Evolutionary conservation across 1,139 yeast species (phyloP).

Genomic region (Suhomyces guaymorum): DNA sequence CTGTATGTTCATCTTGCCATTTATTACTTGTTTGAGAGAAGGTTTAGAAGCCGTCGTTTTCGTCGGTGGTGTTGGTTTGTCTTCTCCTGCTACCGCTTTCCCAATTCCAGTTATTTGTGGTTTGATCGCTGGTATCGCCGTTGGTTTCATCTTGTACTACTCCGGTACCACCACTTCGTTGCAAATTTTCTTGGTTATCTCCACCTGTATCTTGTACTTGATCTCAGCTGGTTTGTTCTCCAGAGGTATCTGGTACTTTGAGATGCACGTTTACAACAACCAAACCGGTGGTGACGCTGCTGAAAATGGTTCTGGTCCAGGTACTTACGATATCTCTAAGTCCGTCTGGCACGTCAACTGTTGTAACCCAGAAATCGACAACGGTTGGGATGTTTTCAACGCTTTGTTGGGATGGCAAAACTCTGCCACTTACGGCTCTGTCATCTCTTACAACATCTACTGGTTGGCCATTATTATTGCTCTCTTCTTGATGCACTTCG

Average conservation of each 20-base stretch:
- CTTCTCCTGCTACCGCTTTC: constrained; percentile 39
- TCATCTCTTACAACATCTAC: constrained; percentile 28
- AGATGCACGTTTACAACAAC: constrained; percentile 60
- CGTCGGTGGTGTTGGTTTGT: constrained; percentile 50
- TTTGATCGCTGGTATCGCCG: constrained; percentile 34
- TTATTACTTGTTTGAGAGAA: constrained; percentile 47
- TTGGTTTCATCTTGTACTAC: constrained; percentile 40
- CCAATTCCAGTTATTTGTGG: constrained; percentile 43
- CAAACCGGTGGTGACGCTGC: constrained; percentile 69
- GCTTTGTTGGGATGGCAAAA: constrained; percentile 50
- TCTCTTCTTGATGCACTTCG: constrained; percentile 24
- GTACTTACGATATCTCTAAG: constrained; percentile 79
- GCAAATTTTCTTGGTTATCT: constrained; percentile 42
- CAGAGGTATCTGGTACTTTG: constrained; percentile 87
- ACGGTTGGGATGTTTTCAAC: constrained; percentile 91
- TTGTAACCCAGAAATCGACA: constrained; percentile 87
- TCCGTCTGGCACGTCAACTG: constrained; percentile 97
- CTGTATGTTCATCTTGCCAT: constrained; percentile 43
- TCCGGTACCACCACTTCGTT: constrained; percentile 45
- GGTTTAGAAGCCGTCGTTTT: constrained; percentile 52
- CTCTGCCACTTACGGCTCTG: constrained; percentile 29
- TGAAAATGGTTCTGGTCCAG: constrained; percentile 92
- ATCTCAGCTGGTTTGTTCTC: constrained; percentile 49
- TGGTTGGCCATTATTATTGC: constrained; percentile 23
- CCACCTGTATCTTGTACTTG: constrained; percentile 46